Evolutionary conservation across 2,329 filamentous ascomycete genomes (phyloP).

Genomic region (Pezicula rhizophila): DNA sequence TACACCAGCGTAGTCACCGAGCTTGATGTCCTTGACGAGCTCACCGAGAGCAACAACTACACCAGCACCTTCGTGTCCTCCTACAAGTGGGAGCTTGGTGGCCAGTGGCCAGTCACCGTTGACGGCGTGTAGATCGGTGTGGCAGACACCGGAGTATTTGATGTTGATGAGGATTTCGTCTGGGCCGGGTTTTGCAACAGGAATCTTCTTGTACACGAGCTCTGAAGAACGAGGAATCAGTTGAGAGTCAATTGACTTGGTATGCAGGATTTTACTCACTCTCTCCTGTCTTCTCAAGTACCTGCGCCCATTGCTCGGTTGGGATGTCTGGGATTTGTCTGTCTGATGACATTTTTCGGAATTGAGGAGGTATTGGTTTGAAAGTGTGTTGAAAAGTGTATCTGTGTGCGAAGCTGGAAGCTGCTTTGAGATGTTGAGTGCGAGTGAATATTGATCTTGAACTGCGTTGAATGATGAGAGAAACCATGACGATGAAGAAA

Average conservation of each 20-base stretch:
- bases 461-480: too few species aligned
- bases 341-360: not conserved
- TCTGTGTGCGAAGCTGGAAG: not conserved
- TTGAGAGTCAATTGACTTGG: not conserved
- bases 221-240: slow-evolving; percentile 33
- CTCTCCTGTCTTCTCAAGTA: slow-evolving; percentile 75
- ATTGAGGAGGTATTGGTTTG: not conserved
- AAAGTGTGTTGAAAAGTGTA: not conserved
- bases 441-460: too few species aligned
- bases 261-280: slow-evolving; percentile 38
- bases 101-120: slow-evolving; percentile 84
- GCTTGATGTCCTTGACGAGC: slow-evolving; percentile 68
- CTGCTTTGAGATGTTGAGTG: too few species aligned
- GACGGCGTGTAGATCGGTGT: slow-evolving; percentile 77
- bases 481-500: too few species aligned
- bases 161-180: slow-evolving; percentile 91
- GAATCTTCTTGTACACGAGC: slow-evolving; percentile 71
- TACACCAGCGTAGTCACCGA: slow-evolving; percentile 82
- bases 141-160: slow-evolving; percentile 86
- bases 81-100: slow-evolving; percentile 80
- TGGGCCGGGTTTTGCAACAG: slow-evolving; percentile 72
- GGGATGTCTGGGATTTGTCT: slow-evolving; percentile 51
- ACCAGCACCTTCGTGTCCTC: slow-evolving; percentile 75
- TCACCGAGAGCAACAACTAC: slow-evolving; percentile 74
- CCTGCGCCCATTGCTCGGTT: slow-evolving; percentile 83